Evolutionary conservation across 306 rosid species (phyloP).

Genomic region (Citrullus amarus): DNA sequence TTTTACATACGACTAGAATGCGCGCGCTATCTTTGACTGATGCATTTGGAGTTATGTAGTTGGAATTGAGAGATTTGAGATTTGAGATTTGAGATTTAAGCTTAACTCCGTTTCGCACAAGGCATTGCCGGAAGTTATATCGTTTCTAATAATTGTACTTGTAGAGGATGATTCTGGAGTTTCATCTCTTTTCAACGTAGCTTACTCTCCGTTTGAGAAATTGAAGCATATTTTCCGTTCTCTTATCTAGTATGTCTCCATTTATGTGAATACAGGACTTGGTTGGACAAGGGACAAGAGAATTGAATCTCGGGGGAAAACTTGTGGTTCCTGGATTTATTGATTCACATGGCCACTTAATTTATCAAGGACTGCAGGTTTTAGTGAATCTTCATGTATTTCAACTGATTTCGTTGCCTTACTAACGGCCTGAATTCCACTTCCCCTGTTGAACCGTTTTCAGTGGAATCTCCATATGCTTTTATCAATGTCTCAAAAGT

Average conservation of each 20-base stretch:
- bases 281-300: constrained; percentile 50
- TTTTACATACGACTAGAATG: neutral
- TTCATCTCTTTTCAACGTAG: neutral
- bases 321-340: constrained; percentile 81
- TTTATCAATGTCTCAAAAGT: neutral
- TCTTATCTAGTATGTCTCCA: neutral
- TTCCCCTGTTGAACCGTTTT: neutral
- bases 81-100: too few species aligned
- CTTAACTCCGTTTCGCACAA: too few species aligned
- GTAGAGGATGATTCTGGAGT: neutral
- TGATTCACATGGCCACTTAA: constrained; percentile 73
- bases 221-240: neutral
- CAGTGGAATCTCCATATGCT: neutral
- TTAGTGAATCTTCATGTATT: neutral
- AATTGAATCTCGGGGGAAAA: constrained; percentile 57
- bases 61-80: too few species aligned
- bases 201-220: neutral
- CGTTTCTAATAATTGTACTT: neutral
- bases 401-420: neutral
- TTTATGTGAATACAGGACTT: constrained; percentile 35
- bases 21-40: neutral
- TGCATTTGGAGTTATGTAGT: neutral
- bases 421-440: neutral
- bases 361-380: constrained; percentile 70
- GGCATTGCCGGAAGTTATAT: neutral